phyloP scores from a whole-genome alignment of 345 rosid genomes.

The Bruguiera sexangula region DNA sequence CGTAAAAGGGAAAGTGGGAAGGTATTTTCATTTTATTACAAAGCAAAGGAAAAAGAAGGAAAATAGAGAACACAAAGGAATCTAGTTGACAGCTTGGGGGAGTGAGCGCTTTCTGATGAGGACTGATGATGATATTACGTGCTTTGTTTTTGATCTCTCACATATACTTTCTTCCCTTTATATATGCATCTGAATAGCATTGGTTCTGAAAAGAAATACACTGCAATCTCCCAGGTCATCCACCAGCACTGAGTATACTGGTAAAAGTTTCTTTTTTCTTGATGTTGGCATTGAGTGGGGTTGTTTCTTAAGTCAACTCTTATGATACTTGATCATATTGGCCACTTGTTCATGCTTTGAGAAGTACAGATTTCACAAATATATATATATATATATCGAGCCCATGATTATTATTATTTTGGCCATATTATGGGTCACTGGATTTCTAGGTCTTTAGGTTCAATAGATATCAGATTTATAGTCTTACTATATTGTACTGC shows the following conservation, averaged over 20 bases:
- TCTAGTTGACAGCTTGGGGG: not conserved
- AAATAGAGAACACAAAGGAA: not conserved
- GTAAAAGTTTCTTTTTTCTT: conserved; percentile 17
- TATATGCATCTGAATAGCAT: not conserved
- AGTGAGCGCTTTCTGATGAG: conserved; percentile 3
- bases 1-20: not conserved
- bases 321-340: not conserved
- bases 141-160: not conserved
- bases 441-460: too few relatives aligned
- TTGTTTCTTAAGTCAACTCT: not conserved
- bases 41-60: not conserved
- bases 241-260: not conserved
- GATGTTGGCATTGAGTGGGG: conserved; percentile 11
- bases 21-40: not conserved
- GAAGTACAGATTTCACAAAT: too few relatives aligned
- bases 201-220: conserved; percentile 20
- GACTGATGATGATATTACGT: conserved; percentile 8
- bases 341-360: too few relatives aligned
- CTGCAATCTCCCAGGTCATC: conserved; percentile 22
- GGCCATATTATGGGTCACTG: too few relatives aligned
- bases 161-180: not conserved
- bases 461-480: too few relatives aligned
- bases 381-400: too few relatives aligned
- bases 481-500: too few relatives aligned
- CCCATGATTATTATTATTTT: too few relatives aligned